Conservation (phyloP, 2,329 filamentous ascomycete species). For the Domatiomyces globalis region DNA sequence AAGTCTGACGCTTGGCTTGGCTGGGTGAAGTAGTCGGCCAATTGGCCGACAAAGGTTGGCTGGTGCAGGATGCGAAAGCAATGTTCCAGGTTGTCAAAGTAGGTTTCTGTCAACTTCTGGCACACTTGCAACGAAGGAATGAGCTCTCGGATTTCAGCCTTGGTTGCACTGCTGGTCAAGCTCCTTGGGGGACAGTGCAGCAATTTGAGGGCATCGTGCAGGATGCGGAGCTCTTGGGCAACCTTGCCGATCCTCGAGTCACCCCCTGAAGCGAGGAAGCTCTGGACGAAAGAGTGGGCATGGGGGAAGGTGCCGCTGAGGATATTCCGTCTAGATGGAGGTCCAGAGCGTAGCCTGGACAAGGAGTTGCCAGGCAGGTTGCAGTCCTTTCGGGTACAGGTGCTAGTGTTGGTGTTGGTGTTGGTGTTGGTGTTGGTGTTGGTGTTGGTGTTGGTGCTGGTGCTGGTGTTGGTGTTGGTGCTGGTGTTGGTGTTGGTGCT, state of each 20-base stretch:
- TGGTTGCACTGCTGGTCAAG: constrained; percentile 1
- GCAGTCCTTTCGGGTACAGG: constrained; percentile 10
- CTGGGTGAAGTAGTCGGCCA: constrained; percentile 10
- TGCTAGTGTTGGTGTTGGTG: too few species aligned
- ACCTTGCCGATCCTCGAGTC: constrained; percentile 3
- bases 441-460: too few species aligned
- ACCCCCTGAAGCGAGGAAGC: constrained; percentile 1
- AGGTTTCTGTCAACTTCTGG: constrained; percentile 8
- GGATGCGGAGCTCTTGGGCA: constrained; percentile 3
- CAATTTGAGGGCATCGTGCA: constrained; percentile 4
- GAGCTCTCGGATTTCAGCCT: neutral
- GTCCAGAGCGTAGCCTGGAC: neutral
- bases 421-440: too few species aligned
- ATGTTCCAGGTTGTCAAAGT: constrained; percentile 18
- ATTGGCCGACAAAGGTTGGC: constrained; percentile 8
- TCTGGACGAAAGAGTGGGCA: constrained; percentile 8
- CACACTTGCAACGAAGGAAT: constrained; percentile 11
- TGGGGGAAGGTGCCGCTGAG: constrained; percentile 4
- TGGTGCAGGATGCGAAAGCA: constrained; percentile 16
- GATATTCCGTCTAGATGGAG: neutral
- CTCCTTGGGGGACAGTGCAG: neutral
- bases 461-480: too few species aligned
- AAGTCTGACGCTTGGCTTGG: constrained; percentile 3
- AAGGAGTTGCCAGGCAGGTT: neutral
- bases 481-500: too few species aligned